phyloP scores from a whole-genome alignment of 1,139 yeast species.

The Yamadazyma triangularis region DNA sequence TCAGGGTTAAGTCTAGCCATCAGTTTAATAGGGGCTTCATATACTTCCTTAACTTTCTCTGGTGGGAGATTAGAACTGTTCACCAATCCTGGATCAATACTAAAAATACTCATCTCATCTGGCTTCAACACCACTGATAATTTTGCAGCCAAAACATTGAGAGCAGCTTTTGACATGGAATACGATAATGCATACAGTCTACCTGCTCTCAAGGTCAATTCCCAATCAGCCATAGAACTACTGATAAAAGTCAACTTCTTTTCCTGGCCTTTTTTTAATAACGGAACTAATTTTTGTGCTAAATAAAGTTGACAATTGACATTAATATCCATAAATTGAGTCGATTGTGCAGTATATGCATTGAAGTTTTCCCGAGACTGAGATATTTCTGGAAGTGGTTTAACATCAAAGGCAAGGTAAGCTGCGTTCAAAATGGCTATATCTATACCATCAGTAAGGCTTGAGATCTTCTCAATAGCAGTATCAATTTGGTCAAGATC shows the following conservation, averaged over 20 bases:
- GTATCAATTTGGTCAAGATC: slow-evolving; percentile 1
- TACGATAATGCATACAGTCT: neutral
- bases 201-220: neutral
- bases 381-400: slow-evolving; percentile 1
- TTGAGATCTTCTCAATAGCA: slow-evolving; percentile 9
- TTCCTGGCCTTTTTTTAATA: slow-evolving; percentile 14
- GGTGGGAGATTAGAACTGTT: neutral
- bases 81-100: slow-evolving; percentile 25
- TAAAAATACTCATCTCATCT: slow-evolving; percentile 18
- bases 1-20: no score
- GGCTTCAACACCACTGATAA: slow-evolving; percentile 16
- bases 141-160: slow-evolving; percentile 17
- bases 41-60: no score
- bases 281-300: slow-evolving; percentile 21
- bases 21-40: no score
- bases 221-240: slow-evolving; percentile 17
- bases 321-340: slow-evolving; percentile 12
- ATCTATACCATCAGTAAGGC: slow-evolving; percentile 10
- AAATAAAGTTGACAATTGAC: slow-evolving; percentile 27
- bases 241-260: slow-evolving; percentile 20
- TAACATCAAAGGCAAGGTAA: neutral
- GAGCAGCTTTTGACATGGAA: slow-evolving; percentile 25
- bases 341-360: slow-evolving; percentile 11
- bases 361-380: slow-evolving; percentile 1
- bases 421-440: slow-evolving; percentile 13